Evolutionary conservation across 1,139 yeast genomes (phyloP).

Genomic region (Saccharomycopsis crataegensis): DNA sequence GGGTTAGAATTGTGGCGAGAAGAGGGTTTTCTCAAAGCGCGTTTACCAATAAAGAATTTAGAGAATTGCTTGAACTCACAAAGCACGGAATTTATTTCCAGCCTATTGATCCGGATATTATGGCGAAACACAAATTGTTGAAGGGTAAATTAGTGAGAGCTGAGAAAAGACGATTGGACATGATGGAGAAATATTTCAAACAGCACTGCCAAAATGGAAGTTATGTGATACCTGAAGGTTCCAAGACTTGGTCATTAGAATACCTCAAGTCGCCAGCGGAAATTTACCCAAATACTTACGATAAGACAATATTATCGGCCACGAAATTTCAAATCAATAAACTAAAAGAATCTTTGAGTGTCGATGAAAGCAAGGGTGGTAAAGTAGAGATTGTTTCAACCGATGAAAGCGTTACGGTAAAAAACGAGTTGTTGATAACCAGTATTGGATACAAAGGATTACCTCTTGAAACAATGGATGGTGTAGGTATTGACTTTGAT

Average conservation of each 20-base stretch:
- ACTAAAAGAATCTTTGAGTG: constrained; percentile 29
- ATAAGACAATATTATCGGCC: constrained; percentile 35
- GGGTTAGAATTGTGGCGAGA: constrained; percentile 73
- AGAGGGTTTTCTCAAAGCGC: constrained; percentile 81
- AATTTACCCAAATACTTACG: constrained; percentile 31
- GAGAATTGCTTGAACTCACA: constrained; percentile 67
- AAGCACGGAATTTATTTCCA: constrained; percentile 46
- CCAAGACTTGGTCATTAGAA: constrained; percentile 59
- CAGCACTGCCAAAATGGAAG: constrained; percentile 24
- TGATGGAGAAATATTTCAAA: constrained; percentile 47
- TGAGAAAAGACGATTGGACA: constrained; percentile 58
- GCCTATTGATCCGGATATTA: constrained; percentile 42
- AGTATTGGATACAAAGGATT: constrained; percentile 81
- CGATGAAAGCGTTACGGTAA: constrained; percentile 32
- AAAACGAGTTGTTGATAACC: constrained; percentile 65
- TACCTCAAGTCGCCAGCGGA: constrained; percentile 63
- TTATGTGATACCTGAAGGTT: constrained; percentile 21
- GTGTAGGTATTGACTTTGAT: constrained; percentile 50
- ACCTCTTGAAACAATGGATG: constrained; percentile 51
- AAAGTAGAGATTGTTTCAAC: constrained; percentile 29
- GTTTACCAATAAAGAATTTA: constrained; percentile 84
- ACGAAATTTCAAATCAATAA: constrained; percentile 43
- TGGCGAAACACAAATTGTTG: constrained; percentile 35
- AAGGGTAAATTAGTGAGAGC: constrained; percentile 47
- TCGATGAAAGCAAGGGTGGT: constrained; percentile 26